A percentile compares a stretch with the other conserved stretches of the same genome.
phyloP scores from a whole-genome alignment of 352 stramenopile species.

The Phytopythium helicoides region DNA sequence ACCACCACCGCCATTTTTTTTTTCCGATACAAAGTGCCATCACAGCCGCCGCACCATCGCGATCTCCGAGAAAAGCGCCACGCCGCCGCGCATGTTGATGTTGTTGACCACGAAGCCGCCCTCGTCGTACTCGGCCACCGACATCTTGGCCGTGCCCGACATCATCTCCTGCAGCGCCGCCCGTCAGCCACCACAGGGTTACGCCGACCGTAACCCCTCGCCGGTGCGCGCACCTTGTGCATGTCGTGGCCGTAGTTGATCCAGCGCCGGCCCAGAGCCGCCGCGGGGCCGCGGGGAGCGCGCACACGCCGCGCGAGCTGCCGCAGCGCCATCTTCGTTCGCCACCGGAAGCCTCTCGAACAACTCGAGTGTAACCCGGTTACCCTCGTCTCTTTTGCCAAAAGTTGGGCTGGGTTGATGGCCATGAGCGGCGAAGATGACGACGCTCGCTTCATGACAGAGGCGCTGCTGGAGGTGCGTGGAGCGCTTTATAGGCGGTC shows the following conservation, averaged over 20 bases:
- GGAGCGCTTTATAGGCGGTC: background rate
- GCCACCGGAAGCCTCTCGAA: no score
- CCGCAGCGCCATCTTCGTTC: constrained; percentile 25
- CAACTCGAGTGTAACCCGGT: constrained; percentile 9
- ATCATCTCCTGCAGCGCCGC: constrained; percentile 67
- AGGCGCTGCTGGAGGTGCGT: constrained; percentile 66
- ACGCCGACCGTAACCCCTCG: no score
- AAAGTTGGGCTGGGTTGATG: background rate
- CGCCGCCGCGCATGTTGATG: constrained; percentile 79
- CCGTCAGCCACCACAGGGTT: background rate
- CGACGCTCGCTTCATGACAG: constrained; percentile 66
- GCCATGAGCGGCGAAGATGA: constrained; percentile 14
- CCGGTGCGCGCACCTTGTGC: constrained; percentile 43
- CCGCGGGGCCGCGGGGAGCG: constrained; percentile 9
- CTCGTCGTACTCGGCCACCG: constrained; percentile 83
- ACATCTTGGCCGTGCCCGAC: constrained; percentile 72
- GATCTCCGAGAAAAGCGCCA: constrained; percentile 70
- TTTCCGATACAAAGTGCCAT: background rate
- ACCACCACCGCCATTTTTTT: background rate
- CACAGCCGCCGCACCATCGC: constrained; percentile 44
- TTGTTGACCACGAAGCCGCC: constrained; percentile 84
- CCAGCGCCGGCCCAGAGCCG: constrained; percentile 26
- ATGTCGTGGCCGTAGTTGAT: constrained; percentile 88
- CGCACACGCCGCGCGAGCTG: constrained; percentile 21
- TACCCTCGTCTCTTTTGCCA: background rate